phyloP scores from a whole-genome alignment of 805 yeast genomes.

The Teunomyces tritomae region DNA sequence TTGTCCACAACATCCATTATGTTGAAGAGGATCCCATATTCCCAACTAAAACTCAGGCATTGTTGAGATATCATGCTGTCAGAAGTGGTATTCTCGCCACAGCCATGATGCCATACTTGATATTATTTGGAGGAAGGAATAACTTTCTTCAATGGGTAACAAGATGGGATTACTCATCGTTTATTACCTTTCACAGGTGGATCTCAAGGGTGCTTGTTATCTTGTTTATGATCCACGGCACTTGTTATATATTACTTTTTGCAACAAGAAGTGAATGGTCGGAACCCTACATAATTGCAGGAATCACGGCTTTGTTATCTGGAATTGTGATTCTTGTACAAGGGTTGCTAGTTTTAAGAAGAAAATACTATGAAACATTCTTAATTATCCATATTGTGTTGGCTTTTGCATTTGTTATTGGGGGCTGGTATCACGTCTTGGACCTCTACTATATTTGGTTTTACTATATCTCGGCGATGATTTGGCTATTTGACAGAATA shows the following conservation, averaged over 20 bases:
- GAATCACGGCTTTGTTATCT: constrained; percentile 16
- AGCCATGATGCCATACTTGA: constrained; percentile 29
- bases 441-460: constrained; percentile 11
- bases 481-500: constrained; percentile 24
- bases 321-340: constrained; percentile 18
- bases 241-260: constrained; percentile 4
- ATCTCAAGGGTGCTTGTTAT: constrained; percentile 45
- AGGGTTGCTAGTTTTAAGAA: constrained; percentile 16
- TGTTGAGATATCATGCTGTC: constrained; percentile 18
- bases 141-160: constrained; percentile 38
- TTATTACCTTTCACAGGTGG: constrained; percentile 58
- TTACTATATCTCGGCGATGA: constrained; percentile 17
- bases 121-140: constrained; percentile 36
- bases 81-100: constrained; percentile 23
- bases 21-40: constrained; percentile 26
- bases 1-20: constrained; percentile 16
- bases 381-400: constrained; percentile 20
- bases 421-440: constrained; percentile 16
- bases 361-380: constrained; percentile 22
- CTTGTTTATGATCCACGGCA: constrained; percentile 43
- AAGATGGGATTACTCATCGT: constrained; percentile 44
- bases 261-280: neutral
- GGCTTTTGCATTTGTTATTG: constrained; percentile 19
- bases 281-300: constrained; percentile 20
- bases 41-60: constrained; percentile 14